These are phyloP conservation scores for Trichoderma endophyticum DNA, from an alignment of 2,329 filamentous ascomycete genomes.

Conservation along the genomic window DNA sequence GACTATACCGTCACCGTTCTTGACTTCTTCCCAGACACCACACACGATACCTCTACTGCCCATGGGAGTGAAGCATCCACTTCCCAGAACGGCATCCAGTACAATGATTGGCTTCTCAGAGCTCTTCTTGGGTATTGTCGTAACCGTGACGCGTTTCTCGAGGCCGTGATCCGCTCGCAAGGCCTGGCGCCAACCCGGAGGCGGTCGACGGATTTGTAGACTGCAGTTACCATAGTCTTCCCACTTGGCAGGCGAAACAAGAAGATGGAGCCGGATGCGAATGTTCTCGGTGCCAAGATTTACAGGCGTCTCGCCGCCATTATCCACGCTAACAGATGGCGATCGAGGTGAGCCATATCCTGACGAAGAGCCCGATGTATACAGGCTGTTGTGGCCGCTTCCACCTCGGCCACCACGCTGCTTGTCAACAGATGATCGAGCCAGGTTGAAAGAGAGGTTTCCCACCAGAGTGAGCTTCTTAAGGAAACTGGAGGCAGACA, in stretches of 20 bases:
- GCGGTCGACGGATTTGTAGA: slow-evolving; percentile 78
- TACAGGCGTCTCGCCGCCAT: slow-evolving; percentile 50
- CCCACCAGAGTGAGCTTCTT: slow-evolving; percentile 70
- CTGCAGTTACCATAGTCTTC: slow-evolving; percentile 83
- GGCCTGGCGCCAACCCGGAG: slow-evolving; percentile 56
- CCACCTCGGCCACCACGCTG: slow-evolving; percentile 46
- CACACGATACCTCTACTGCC: slow-evolving; percentile 84
- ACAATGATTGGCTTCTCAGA: slow-evolving; percentile 58
- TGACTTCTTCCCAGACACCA: slow-evolving; percentile 78
- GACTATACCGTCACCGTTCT: slow-evolving; percentile 57
- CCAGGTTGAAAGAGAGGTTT: slow-evolving; percentile 74
- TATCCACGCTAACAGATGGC: slow-evolving; percentile 55
- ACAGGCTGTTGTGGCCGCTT: slow-evolving; percentile 56
- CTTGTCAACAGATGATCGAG: slow-evolving; percentile 69
- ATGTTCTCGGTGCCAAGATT: slow-evolving; percentile 67
- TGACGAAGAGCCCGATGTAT: slow-evolving; percentile 57
- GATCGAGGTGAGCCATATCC: slow-evolving; percentile 49
- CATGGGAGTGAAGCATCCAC: slow-evolving; percentile 79
- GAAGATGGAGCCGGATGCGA: slow-evolving; percentile 80
- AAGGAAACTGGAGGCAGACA: slow-evolving; percentile 78
- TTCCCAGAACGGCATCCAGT: slow-evolving; percentile 80
- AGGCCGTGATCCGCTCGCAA: slow-evolving; percentile 60
- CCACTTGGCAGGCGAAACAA: slow-evolving; percentile 77
- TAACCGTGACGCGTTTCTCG: slow-evolving; percentile 83
- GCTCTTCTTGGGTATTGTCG: slow-evolving; percentile 64